These are phyloP conservation scores for Clarkia xantiana DNA, from an alignment of 345 rosid genomes.

Conservation along the genomic window DNA sequence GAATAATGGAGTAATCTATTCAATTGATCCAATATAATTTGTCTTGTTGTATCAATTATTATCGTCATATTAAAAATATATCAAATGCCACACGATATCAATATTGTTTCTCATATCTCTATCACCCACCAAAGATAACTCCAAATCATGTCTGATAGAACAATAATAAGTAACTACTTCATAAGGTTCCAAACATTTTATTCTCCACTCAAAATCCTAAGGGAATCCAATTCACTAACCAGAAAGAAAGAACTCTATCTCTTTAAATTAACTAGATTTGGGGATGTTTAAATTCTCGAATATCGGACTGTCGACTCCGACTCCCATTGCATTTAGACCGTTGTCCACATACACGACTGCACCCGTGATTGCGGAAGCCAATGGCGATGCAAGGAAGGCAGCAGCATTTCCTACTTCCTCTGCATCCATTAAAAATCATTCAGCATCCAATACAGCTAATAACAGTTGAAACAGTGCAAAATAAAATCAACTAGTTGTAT, in stretches of 20 bases:
- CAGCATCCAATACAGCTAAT: background rate
- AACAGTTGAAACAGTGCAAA: background rate
- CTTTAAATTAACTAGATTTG: slow-evolving; percentile 5
- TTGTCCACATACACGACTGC: slow-evolving; percentile 79
- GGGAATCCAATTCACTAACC: too few species aligned
- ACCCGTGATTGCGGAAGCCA: slow-evolving; percentile 87
- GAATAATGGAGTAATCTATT: too few species aligned
- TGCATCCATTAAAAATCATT: slow-evolving; percentile 13
- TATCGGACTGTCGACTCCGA: slow-evolving; percentile 74
- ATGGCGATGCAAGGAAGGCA: slow-evolving; percentile 78
- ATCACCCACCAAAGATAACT: too few species aligned
- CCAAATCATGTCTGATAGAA: too few species aligned
- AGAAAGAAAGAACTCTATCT: background rate
- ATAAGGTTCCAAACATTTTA: too few species aligned
- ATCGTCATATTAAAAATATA: too few species aligned
- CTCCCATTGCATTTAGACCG: slow-evolving; percentile 91
- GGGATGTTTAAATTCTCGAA: slow-evolving; percentile 53
- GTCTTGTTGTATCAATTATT: too few species aligned
- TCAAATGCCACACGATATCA: too few species aligned
- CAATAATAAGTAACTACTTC: too few species aligned
- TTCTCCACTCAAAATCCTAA: too few species aligned
- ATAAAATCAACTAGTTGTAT: background rate
- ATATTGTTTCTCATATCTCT: too few species aligned
- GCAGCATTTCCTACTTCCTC: slow-evolving; percentile 93
- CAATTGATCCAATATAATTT: too few species aligned